phyloP scores from a whole-genome alignment of 2,329 filamentous ascomycete genomes.

The Botryotinia narcissicola region DNA sequence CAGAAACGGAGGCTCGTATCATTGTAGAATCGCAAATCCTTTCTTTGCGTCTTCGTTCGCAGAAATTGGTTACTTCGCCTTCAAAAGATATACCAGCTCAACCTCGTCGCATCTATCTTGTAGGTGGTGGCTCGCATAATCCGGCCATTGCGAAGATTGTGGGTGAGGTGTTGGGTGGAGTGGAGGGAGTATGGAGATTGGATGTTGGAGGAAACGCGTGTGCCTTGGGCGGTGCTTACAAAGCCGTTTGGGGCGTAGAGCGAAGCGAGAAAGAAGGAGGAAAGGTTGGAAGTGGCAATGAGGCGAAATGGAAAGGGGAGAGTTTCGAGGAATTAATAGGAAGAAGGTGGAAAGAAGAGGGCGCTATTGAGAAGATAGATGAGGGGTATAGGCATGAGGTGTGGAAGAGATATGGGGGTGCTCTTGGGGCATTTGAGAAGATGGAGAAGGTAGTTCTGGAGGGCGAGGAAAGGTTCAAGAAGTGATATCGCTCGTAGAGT shows the following conservation, averaged over 20 bases:
- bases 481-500: neutral
- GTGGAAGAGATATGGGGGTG: slow-evolving; percentile 75
- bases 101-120: slow-evolving; percentile 86
- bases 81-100: slow-evolving; percentile 66
- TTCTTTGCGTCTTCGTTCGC: slow-evolving; percentile 81
- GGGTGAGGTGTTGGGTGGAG: slow-evolving; percentile 83
- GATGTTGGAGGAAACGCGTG: slow-evolving; percentile 96
- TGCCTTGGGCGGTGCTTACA: slow-evolving; percentile 90
- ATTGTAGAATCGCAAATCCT: slow-evolving; percentile 96
- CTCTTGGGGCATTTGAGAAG: slow-evolving; percentile 71
- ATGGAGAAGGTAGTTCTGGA: slow-evolving; percentile 68
- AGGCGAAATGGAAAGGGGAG: slow-evolving; percentile 48
- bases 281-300: neutral
- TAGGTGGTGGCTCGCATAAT: slow-evolving; percentile 89
- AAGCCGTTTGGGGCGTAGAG: slow-evolving; percentile 90
- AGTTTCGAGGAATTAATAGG: slow-evolving; percentile 88
- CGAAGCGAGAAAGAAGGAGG: slow-evolving; percentile 41
- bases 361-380: slow-evolving; percentile 78
- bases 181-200: slow-evolving; percentile 87
- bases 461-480: slow-evolving; percentile 36
- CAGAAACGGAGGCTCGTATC: slow-evolving; percentile 70
- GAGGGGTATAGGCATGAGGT: slow-evolving; percentile 73
- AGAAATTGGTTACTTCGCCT: slow-evolving; percentile 65
- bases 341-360: slow-evolving; percentile 78
- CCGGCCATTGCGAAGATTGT: slow-evolving; percentile 81